A percentile compares a stretch with the other conserved stretches of the same genome.
Conservation (phyloP, 2,329 filamentous ascomycete species). For the Fusarium poae region DNA sequence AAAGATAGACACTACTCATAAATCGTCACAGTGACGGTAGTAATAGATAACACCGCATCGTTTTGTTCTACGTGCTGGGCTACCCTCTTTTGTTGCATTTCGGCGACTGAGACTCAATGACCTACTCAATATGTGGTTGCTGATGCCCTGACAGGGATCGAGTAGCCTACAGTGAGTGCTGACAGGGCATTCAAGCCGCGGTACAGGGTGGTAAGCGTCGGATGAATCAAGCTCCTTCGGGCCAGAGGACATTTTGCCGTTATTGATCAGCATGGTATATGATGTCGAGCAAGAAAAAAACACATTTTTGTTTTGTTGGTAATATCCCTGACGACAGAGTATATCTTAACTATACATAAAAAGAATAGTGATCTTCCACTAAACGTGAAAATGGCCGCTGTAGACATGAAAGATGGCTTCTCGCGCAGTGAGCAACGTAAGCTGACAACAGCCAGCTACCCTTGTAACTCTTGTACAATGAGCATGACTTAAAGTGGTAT, state of each 20-base stretch:
- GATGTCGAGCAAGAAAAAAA: too few species aligned
- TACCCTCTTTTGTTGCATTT: too few species aligned
- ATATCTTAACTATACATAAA: background rate
- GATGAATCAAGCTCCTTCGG: background rate
- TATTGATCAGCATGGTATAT: background rate
- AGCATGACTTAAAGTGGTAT: background rate
- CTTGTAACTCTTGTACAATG: background rate
- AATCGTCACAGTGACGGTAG: too few species aligned
- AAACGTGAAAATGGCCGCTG: background rate
- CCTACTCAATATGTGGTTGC: too few species aligned
- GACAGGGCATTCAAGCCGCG: background rate
- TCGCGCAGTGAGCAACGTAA: background rate
- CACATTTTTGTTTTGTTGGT: too few species aligned
- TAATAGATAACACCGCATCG: too few species aligned
- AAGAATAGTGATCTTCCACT: background rate
- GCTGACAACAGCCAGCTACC: background rate
- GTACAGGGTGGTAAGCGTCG: background rate
- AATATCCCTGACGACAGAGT: rapidly evolving
- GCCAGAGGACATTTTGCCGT: background rate
- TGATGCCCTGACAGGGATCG: too few species aligned
- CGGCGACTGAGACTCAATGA: too few species aligned
- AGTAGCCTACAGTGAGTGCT: background rate
- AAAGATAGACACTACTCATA: too few species aligned
- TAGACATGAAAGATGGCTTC: background rate
- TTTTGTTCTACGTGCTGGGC: too few species aligned